phyloP scores from a whole-genome alignment of 768 basidiomycete species.

The Tylopilus plumbeoviolaceoides region DNA sequence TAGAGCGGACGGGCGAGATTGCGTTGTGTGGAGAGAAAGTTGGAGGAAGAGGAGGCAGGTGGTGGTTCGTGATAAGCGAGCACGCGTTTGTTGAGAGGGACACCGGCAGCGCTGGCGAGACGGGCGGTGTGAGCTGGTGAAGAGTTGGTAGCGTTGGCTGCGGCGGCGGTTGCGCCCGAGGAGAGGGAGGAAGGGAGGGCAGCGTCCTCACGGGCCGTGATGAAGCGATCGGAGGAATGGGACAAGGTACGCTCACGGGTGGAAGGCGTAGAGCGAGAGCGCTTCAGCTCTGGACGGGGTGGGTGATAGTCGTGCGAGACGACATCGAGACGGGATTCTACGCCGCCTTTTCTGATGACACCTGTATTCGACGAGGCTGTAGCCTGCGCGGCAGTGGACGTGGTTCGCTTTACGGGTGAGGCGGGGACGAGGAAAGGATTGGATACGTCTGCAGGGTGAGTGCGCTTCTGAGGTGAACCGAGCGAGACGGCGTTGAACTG shows the following conservation, averaged over 20 bases:
- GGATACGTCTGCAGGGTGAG: slow-evolving; percentile 22
- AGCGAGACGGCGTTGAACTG: slow-evolving; percentile 37
- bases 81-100: slow-evolving; percentile 76
- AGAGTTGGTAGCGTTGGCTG: slow-evolving; percentile 37
- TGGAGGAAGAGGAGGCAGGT: slow-evolving; percentile 72
- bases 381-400: slow-evolving; percentile 44
- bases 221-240: slow-evolving; percentile 63
- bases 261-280: slow-evolving; percentile 71
- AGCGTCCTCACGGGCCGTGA: slow-evolving; percentile 53
- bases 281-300: slow-evolving; percentile 56
- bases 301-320: slow-evolving; percentile 75
- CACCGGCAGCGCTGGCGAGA: slow-evolving; percentile 69
- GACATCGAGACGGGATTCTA: slow-evolving; percentile 74
- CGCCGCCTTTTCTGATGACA: slow-evolving; percentile 71
- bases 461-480: slow-evolving; percentile 20
- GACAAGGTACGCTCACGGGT: slow-evolving; percentile 33
- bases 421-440: slow-evolving; percentile 62
- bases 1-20: slow-evolving; percentile 75
- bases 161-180: slow-evolving; percentile 46
- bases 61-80: slow-evolving; percentile 88
- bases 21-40: slow-evolving; percentile 69
- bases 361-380: slow-evolving; percentile 59
- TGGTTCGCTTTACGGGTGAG: slow-evolving; percentile 64
- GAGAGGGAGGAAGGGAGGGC: slow-evolving; percentile 63
- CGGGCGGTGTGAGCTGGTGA: slow-evolving; percentile 80